Evolutionary conservation across 108 stramenopile species (phyloP).

Genomic region (Nitzschia palea): DNA sequence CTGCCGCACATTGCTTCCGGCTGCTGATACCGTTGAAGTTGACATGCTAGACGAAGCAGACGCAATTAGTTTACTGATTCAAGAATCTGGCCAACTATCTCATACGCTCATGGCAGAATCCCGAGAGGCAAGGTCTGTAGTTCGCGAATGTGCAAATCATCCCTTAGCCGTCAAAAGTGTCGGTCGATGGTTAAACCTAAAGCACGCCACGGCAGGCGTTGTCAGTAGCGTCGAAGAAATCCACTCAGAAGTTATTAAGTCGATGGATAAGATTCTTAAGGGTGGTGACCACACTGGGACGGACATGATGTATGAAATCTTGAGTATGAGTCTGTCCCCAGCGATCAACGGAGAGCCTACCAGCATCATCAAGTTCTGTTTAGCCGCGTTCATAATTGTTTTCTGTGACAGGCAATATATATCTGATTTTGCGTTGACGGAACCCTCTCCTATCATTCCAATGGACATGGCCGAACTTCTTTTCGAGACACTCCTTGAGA

Average conservation of each 20-base stretch:
- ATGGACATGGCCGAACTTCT: slow-evolving; percentile 57
- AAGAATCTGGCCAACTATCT: slow-evolving; percentile 58
- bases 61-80: slow-evolving; percentile 55
- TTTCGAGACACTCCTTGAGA: slow-evolving; percentile 55
- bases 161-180: slow-evolving; percentile 74
- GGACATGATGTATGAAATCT: slow-evolving; percentile 74
- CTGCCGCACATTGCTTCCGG: slow-evolving; percentile 41
- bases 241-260: slow-evolving; percentile 54
- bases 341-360: slow-evolving; percentile 68
- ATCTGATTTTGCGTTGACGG: slow-evolving; percentile 47
- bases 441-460: slow-evolving; percentile 56
- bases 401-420: slow-evolving; percentile 55
- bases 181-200: slow-evolving; percentile 73
- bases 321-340: slow-evolving; percentile 69
- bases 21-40: slow-evolving; percentile 58
- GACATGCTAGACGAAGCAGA: slow-evolving; percentile 66
- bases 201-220: slow-evolving; percentile 66
- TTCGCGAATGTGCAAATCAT: slow-evolving; percentile 67
- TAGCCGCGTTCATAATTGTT: slow-evolving; percentile 64
- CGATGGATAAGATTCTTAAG: slow-evolving; percentile 59
- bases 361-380: slow-evolving; percentile 70
- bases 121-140: slow-evolving; percentile 42
- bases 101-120: slow-evolving; percentile 55
- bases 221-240: slow-evolving; percentile 49
- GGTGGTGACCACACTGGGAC: slow-evolving; percentile 43